Base-by-base conservation (phyloP, 495 filamentous ascomycete genomes). In the Penicillium cinerascens region DNA sequence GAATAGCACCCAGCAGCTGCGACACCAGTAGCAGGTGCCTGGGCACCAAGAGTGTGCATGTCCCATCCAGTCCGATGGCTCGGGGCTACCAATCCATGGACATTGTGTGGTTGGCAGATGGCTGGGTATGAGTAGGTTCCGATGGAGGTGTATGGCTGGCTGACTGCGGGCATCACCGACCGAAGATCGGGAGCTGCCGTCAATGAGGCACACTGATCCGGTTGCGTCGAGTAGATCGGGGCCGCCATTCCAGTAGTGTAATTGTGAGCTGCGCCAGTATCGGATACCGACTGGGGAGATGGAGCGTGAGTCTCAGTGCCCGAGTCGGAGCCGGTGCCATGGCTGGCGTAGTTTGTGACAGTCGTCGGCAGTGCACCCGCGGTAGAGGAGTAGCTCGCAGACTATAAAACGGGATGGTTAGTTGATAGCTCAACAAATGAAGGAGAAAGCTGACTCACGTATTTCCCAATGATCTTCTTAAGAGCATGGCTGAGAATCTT, bases 401-500 rank as follows among this genome's bases (percentile, higher is more conserved):
- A 81, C 78, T 81, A 40, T 44, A 3, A 37, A 13, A 42, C 13
- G 18, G 23, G 9, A 33, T 1, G 42, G 66, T 54, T 20, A 42
- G 11, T 2, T 8, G 23, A 2, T 4, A 1, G 10, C 15, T 20
- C 0, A 5, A 27, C 4, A 9, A 5, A 49, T 36, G n/a, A 20
- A 17, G 13, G 3, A 23, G 0, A 1, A 6, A n/a, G 18, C 18
- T 37, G n/a, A 82, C 87, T 78, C 71, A 88, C 87, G 71, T 97
- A 98, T 91, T 98, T 98, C 54, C 88, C 85, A 66, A 97, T 95
- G 63, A 97, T 96, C 74, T 98, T 98, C 78, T 91, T 93, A 48
- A 98, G 72, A 0, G 93, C 92, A 39, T 81, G 79, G 11, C 76
- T 78, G 11, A 98, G 73, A 43, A 88, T 87, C 63, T 86, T 89